Base-by-base conservation (phyloP, 495 filamentous ascomycete species). In the Extremus antarcticus region DNA sequence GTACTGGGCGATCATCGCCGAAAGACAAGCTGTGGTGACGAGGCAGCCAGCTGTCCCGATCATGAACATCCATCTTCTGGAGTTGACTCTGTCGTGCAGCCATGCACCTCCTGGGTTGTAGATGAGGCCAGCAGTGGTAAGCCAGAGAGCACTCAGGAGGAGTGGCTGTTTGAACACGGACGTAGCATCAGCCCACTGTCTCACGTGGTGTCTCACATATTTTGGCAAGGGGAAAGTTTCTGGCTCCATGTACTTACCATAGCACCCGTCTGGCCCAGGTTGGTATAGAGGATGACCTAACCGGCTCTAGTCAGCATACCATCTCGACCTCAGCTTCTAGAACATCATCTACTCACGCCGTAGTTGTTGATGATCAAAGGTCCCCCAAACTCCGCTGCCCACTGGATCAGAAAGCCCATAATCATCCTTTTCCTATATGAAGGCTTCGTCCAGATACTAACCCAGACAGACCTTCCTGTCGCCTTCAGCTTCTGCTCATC, bases 301-400 rank as follows among this genome's bases (percentile, higher is more conserved):
- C n/a, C n/a, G 29, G 4, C 7, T 4, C 13, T 13, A 13, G 29
- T 35, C 29, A 35, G 29, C 29, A 35, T 35, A 35, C 29, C 13
- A n/a, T n/a, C n/a, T n/a, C n/a, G n/a, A n/a, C n/a, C n/a, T n/a
- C n/a, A n/a, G n/a, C n/a, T n/a, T n/a, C n/a, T n/a, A n/a, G n/a
- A n/a, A n/a, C n/a, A 4, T 35, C 7, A 35, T 35, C 7, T 35
- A 35, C 29, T 56, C 2, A 56, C 53, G 16, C 51, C 58, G 25
- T 60, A 60, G 38, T 60, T 60, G 16, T 56, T 53, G 16, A 60
- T 60, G 46, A 60, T 56, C 25, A 60, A 53, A 11, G 54, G 47
- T 15, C 57, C 57, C 1, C 29, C 43, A 24, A 60, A 55, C 21
- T 56, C 43, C 19, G 48, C 48, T 19, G 45, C 46, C 20, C 50